Base-by-base conservation (phyloP, 495 filamentous ascomycete genomes). In the Penicillium bialowiezense region DNA sequence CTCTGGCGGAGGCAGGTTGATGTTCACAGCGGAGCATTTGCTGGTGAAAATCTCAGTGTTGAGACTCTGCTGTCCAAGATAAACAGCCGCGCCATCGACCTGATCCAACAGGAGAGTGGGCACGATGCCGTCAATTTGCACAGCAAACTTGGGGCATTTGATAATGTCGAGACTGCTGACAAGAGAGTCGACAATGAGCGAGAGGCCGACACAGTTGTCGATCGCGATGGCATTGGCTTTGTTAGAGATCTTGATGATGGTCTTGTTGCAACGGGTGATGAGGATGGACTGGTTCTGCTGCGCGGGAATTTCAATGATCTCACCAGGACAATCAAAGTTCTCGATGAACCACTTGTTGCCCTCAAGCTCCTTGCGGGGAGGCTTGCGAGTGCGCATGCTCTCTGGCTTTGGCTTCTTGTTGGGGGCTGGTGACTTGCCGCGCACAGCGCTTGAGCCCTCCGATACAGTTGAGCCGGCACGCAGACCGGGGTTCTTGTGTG, bases 261-360 rank as follows among this genome's bases (percentile, higher is more conserved):
- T 87, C 64, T 91, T 89, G 69, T 78, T 89, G 78, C 95, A 97
- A 41, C 85, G 84, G 56, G 85, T 85, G 68, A 99, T 91, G 58
- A 97, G 84, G 55, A 99, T 85, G 8, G 90, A 92, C 48, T 99
- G 93, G 51, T 83, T 81, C 66, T 93, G 86, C 36, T 80, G 72
- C 6, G 88, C 91, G 33, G 88, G 72, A 62, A 96, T 81, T 56
- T 90, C 82, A 44, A 96, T 72, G 36, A 88, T 80, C 1, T 81
- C 74, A 12, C 71, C 54, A n/a, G 85, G 83, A 50, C 82, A 87
- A 24, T 97, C 91, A 62, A 83, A 96, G 73, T 99, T 91, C 76
- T 97, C 93, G 56, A 98, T 80, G 44, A 87, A 78, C 95, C 95
- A 99, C 69, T 97, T 97, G 67, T 87, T 96, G 50, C 91, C 90